A percentile compares a stretch with the other conserved stretches of the same genome.
Evolutionary conservation across 371 early-diverging fungal genomes (phyloP).

Genomic region (Funneliformis caledonium): DNA sequence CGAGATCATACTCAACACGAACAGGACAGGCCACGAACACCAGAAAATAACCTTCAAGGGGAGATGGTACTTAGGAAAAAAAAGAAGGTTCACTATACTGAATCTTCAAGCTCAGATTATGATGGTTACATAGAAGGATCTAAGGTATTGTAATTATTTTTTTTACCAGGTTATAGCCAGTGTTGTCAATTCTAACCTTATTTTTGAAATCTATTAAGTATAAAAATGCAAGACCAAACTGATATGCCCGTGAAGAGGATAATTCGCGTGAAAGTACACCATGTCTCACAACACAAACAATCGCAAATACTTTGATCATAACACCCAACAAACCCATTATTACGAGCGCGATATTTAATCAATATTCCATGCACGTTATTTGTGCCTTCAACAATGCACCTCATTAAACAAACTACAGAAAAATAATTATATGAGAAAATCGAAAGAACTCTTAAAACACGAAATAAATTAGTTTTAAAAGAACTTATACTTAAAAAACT

Average conservation of each 20-base stretch:
- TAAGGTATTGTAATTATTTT: constrained; percentile 16
- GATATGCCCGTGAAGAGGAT: constrained; percentile 5
- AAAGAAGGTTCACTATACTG: constrained; percentile 20
- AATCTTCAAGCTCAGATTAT: constrained; percentile 30
- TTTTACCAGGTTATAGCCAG: background rate
- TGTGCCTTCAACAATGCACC: constrained; percentile 32
- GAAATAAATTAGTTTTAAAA: constrained; percentile 7
- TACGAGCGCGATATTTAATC: constrained; percentile 25
- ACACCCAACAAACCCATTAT: constrained; percentile 30
- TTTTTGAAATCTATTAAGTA: constrained; percentile 18
- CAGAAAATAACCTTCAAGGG: constrained; percentile 19
- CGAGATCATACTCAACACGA: background rate
- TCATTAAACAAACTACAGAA: constrained; percentile 2
- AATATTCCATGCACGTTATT: constrained; percentile 34
- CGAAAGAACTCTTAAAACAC: background rate
- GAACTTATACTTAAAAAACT: background rate
- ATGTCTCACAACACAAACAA: background rate
- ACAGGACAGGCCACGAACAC: constrained; percentile 23
- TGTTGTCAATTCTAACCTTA: background rate
- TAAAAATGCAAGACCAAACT: constrained; percentile 8
- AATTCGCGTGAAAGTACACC: constrained; percentile 4
- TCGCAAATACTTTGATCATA: constrained; percentile 15
- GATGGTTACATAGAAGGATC: constrained; percentile 17
- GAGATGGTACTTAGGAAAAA: constrained; percentile 20
- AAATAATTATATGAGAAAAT: constrained; percentile 8